Conservation (phyloP, 345 rosid genomes). For the Acer negundo region DNA sequence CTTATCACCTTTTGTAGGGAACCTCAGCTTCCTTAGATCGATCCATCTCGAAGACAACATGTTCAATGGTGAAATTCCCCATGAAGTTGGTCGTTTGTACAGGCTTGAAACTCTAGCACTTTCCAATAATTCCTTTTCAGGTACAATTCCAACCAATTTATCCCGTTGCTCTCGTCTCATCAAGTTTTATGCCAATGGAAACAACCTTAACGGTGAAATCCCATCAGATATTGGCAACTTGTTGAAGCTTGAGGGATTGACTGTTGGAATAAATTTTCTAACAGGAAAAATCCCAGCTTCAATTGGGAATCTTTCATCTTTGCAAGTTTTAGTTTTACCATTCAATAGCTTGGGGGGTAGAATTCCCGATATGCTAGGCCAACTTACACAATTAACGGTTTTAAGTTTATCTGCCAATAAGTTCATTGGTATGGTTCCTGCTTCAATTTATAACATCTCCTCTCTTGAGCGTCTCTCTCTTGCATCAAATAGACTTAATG, state of each 20-base stretch:
- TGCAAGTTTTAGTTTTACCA: fast-evolving
- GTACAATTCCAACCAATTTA: slow-evolving; percentile 24
- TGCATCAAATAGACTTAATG: not conserved
- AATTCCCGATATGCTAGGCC: not conserved
- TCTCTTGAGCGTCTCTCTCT: fast-evolving
- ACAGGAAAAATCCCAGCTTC: slow-evolving; percentile 18
- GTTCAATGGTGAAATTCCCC: slow-evolving; percentile 14
- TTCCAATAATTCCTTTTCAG: not conserved
- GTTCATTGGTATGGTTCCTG: slow-evolving; percentile 22
- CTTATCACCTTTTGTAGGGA: slow-evolving; percentile 27
- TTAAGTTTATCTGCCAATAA: fast-evolving
- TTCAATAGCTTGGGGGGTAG: not conserved
- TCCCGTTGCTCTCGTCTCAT: slow-evolving; percentile 17
- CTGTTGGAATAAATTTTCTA: fast-evolving
- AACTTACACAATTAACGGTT: not conserved
- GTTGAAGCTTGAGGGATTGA: not conserved
- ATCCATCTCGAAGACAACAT: not conserved
- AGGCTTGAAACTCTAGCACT: not conserved
- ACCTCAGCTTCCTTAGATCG: slow-evolving; percentile 24
- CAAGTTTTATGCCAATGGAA: fast-evolving
- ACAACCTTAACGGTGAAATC: slow-evolving; percentile 8
- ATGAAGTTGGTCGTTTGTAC: slow-evolving; percentile 13
- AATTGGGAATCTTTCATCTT: slow-evolving; percentile 23
- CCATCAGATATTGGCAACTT: slow-evolving; percentile 12
- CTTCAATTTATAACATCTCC: slow-evolving; percentile 20